Conservation (phyloP, 75 land plant species). For the Sequoia sempervirens region DNA sequence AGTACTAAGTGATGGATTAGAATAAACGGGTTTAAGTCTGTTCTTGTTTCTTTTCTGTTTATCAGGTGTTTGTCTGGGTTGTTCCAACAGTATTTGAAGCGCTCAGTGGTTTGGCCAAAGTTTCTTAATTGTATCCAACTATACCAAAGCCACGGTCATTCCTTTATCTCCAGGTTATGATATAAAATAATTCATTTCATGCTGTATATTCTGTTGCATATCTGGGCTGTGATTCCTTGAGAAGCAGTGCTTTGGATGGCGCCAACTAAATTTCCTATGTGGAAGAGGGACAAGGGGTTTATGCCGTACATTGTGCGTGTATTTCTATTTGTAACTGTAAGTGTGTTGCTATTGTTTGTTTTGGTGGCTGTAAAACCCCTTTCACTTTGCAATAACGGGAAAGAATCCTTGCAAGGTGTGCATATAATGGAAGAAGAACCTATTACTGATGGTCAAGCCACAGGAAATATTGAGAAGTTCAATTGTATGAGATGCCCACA, state of each 20-base stretch:
- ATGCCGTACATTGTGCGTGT: not conserved
- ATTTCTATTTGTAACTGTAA: not conserved
- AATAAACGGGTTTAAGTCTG: not conserved
- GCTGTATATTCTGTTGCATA: not conserved
- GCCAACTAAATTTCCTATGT: not conserved
- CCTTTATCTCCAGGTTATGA: not conserved
- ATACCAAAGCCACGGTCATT: not conserved
- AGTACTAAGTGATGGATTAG: not conserved
- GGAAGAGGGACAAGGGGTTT: constrained; percentile 7
- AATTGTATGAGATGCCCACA: constrained; percentile 55
- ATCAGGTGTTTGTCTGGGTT: not conserved
- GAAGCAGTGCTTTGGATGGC: not conserved
- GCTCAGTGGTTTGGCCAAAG: not conserved
- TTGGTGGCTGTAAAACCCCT: constrained; percentile 7
- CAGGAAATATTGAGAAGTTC: constrained; percentile 17
- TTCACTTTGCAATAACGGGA: not conserved
- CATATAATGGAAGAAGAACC: not conserved
- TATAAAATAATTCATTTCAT: not conserved
- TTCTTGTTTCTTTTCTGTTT: not conserved
- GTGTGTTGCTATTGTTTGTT: not conserved
- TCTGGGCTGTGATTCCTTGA: not conserved
- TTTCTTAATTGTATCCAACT: not conserved
- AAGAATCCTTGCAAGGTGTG: not conserved
- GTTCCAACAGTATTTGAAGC: not conserved
- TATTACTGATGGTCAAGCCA: not conserved